phyloP scores from a whole-genome alignment of 2,329 filamentous ascomycete species.

The Diaporthe citri region DNA sequence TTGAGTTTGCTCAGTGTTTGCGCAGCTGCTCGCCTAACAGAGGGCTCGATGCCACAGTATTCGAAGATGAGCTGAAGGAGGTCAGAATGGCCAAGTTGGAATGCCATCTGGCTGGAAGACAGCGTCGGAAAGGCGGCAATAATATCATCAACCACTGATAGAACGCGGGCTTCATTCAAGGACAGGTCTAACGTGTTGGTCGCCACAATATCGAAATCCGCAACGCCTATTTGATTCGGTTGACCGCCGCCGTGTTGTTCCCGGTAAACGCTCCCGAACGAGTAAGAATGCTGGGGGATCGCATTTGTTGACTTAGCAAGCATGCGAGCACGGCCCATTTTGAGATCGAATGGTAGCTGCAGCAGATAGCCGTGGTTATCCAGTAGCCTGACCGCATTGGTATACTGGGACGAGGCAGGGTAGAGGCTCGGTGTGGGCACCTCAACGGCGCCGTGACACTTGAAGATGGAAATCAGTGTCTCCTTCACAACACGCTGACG shows the following conservation, averaged over 20 bases:
- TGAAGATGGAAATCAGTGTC: constrained; percentile 82
- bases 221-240: constrained; percentile 85
- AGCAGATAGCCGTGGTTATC: constrained; percentile 88
- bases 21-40: constrained; percentile 79
- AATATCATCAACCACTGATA: constrained; percentile 96
- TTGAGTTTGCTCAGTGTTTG: constrained; percentile 90
- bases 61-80: constrained; percentile 91
- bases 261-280: constrained; percentile 89
- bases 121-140: constrained; percentile 84
- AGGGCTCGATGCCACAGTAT: constrained; percentile 81
- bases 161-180: constrained; percentile 90
- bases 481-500: constrained; percentile 81
- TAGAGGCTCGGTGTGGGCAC: constrained; percentile 81
- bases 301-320: constrained; percentile 78
- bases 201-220: constrained; percentile 97
- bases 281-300: constrained; percentile 80
- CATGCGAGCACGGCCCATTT: constrained; percentile 86
- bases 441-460: constrained; percentile 90
- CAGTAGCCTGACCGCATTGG: constrained; percentile 82
- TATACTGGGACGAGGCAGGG: constrained; percentile 84
- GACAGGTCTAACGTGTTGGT: constrained; percentile 84
- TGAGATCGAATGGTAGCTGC: constrained; percentile 94
- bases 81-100: constrained; percentile 90
- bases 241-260: constrained; percentile 84
- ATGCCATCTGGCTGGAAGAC: constrained; percentile 80